Conservation (phyloP, 2,329 filamentous ascomycete species). For the Fulvia fulva region DNA sequence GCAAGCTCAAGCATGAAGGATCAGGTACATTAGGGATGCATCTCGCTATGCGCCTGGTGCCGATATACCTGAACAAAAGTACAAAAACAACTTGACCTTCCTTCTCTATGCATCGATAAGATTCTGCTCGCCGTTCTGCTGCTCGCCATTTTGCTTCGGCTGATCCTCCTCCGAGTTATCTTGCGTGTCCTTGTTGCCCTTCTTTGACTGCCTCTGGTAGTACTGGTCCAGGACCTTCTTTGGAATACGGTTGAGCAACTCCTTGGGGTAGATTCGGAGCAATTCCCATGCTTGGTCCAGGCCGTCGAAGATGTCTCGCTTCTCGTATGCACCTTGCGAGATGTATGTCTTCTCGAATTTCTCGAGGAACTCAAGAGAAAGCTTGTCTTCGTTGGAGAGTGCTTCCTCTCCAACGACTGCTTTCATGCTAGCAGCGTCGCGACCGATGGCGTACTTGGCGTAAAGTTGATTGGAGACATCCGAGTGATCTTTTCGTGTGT, state of each 20-base stretch:
- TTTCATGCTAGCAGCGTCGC: constrained; percentile 98
- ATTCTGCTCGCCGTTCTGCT: constrained; percentile 31
- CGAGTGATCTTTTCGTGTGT: constrained; percentile 93
- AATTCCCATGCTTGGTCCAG: constrained; percentile 95
- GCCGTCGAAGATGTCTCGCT: constrained; percentile 85
- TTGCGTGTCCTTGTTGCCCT: constrained; percentile 43
- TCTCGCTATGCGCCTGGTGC: constrained; percentile 1
- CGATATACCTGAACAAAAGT: constrained; percentile 10
- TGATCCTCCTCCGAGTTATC: constrained; percentile 38
- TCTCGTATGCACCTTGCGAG: constrained; percentile 85
- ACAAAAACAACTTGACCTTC: neutral
- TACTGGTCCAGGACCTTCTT: constrained; percentile 52
- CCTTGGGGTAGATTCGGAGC: constrained; percentile 95
- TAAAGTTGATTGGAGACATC: constrained; percentile 99
- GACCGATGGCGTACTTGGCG: constrained; percentile 98
- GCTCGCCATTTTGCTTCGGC: constrained; percentile 19
- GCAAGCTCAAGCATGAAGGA: neutral
- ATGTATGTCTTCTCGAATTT: constrained; percentile 98
- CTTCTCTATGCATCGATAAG: constrained; percentile 23
- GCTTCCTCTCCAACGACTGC: constrained; percentile 98
- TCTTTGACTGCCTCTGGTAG: constrained; percentile 45
- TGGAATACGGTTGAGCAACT: constrained; percentile 80
- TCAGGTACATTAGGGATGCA: neutral
- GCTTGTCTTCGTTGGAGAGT: constrained; percentile 90
- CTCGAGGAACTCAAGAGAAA: constrained; percentile 95